Evolutionary conservation across 176 grass and related monocot genomes (phyloP).

Genomic region (Avena eriantha): DNA sequence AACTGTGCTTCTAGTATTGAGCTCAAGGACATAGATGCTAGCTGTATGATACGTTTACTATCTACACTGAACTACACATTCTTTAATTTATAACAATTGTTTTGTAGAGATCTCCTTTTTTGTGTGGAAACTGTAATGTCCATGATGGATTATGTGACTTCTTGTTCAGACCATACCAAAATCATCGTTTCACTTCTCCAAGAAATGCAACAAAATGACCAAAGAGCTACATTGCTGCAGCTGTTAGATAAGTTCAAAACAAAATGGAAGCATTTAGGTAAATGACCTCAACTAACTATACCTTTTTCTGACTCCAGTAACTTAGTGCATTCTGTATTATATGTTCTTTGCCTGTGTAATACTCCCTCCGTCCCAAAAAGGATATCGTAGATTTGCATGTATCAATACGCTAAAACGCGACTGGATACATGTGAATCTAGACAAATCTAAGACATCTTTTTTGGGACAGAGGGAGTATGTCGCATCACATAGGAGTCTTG

Average conservation of each 20-base stretch:
- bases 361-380: too few species aligned
- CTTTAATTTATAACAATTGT: constrained; percentile 15
- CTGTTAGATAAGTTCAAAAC: constrained; percentile 77
- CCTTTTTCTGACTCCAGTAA: constrained; percentile 1
- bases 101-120: background rate
- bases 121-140: background rate
- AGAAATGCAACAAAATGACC: constrained; percentile 69
- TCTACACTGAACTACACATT: background rate
- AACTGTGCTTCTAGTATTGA: constrained; percentile 55
- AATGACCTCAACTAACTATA: constrained; percentile 10
- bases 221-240: constrained; percentile 89
- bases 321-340: constrained; percentile 6
- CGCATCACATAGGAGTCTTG: background rate
- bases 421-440: too few species aligned
- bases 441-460: too few species aligned
- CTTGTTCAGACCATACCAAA: constrained; percentile 68
- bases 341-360: constrained; percentile 11
- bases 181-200: constrained; percentile 61
- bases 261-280: constrained; percentile 76
- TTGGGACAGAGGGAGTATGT: background rate
- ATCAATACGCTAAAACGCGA: too few species aligned
- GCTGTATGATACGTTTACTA: constrained; percentile 43
- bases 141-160: constrained; percentile 6
- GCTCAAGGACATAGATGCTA: constrained; percentile 57
- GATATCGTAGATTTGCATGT: too few species aligned